phyloP scores from a whole-genome alignment of 257 asterid genomes.

The Solanum peruvianum region DNA sequence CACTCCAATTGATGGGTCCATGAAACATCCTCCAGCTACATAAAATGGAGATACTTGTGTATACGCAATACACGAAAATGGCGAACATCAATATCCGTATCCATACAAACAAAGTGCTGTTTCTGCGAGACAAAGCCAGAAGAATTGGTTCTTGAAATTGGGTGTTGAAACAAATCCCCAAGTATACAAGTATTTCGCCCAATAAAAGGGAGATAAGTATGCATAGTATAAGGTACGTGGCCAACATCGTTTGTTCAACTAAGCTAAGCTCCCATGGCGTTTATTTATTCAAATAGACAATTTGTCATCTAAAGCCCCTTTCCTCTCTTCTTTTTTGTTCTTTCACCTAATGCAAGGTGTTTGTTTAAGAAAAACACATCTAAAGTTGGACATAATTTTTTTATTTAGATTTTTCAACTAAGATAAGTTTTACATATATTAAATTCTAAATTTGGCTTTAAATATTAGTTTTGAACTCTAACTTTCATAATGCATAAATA shows the following conservation, averaged over 20 bases:
- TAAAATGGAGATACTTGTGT: not conserved
- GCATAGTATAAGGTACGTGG: not conserved
- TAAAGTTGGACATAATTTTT: too few relatives aligned
- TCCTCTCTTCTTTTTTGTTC: not conserved
- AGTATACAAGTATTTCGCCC: not conserved
- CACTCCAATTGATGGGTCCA: constrained; percentile 8
- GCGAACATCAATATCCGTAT: not conserved
- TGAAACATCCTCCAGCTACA: not conserved
- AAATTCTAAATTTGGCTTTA: too few relatives aligned
- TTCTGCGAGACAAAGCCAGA: not conserved
- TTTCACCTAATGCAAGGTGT: not conserved
- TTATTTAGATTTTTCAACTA: too few relatives aligned
- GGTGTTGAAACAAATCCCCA: not conserved
- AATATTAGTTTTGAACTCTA: too few relatives aligned
- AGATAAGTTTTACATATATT: too few relatives aligned
- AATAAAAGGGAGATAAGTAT: not conserved
- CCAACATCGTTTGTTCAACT: not conserved
- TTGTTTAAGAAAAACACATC: not conserved
- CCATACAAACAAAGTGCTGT: not conserved
- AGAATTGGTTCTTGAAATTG: not conserved
- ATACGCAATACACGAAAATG: not conserved
- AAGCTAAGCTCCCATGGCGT: not conserved
- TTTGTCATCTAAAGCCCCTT: not conserved
- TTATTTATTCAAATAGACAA: not conserved
- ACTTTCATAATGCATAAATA: too few relatives aligned